Evolutionary conservation across 1,284 basidiomycete genomes (phyloP).

Genomic region (Stygiomarasmius scandens): DNA sequence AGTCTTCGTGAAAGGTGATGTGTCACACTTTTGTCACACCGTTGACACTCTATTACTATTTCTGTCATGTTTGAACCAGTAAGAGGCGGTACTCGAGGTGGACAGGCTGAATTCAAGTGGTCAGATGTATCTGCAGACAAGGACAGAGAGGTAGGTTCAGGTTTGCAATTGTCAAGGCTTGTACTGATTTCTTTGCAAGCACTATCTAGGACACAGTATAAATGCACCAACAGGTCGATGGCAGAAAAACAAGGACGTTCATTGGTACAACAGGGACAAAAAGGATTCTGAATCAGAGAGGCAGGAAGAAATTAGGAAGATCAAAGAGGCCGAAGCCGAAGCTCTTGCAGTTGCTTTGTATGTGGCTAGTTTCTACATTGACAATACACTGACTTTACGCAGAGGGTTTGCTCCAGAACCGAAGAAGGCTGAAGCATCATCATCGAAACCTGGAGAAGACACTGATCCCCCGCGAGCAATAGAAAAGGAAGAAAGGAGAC

Average conservation of each 20-base stretch:
- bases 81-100: constrained; percentile 84
- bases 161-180: not conserved
- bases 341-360: constrained; percentile 81
- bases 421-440: constrained; percentile 29
- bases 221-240: constrained; percentile 91
- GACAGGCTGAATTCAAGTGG: constrained; percentile 93
- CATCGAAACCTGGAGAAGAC: constrained; percentile 19
- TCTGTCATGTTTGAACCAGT: constrained; percentile 75
- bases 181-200: constrained; percentile 44
- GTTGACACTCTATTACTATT: too few relatives aligned
- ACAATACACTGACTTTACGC: constrained; percentile 3
- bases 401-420: constrained; percentile 67
- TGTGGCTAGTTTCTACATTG: constrained; percentile 27
- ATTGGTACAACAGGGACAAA: constrained; percentile 85
- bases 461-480: constrained; percentile 34
- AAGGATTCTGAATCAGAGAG: constrained; percentile 47
- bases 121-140: constrained; percentile 88
- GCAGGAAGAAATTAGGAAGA: constrained; percentile 70
- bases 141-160: constrained; percentile 68
- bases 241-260: constrained; percentile 94
- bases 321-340: constrained; percentile 88
- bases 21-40: not conserved
- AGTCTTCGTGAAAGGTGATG: too few relatives aligned
- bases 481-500: constrained; percentile 60
- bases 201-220: constrained; percentile 90